Evolutionary conservation across 176 grass and related monocot species (phyloP), one percentile per base, ranked within the genome.

Genomic region (Echinochloa phyllopogon): DNA sequence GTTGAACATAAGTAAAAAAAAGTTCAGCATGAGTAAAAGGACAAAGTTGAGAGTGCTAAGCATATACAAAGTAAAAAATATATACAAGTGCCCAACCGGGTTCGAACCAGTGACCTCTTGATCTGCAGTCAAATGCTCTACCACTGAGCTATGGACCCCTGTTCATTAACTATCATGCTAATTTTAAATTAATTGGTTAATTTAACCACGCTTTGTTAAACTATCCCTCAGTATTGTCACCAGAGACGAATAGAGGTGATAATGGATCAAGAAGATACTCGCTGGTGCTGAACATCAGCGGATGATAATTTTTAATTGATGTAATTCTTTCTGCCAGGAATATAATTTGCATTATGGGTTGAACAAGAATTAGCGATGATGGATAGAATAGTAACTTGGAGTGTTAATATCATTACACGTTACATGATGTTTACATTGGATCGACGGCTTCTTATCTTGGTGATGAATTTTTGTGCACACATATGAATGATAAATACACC

Each of bases 71-170:
- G n/a, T 23, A 3, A 23, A 24, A 59, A 27, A 25, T 10, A 51
- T 33, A 29, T 9, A 17, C 7, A 24, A 90, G 86, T 85, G 92
- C 86, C 83, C 79, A 94, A 94, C 52, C 79, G 65, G 89, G 64
- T 84, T 88, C 86, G 80, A 94, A 94, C 86, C 65, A 49, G 87
- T 89, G 89, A 91, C 81, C 74, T 87, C 73, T 85, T 94, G 89
- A 89, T 91, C 81, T 94, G 89, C 77, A 91, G 92, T 89, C 86
- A 85, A 89, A 82, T 87, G 86, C 84, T 80, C 84, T 91, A 89
- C 81, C 80, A 89, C 80, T 94, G 86, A 91, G 86, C 84, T 87
- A 91, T 91, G 87, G 87, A 91, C 72, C 81, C 77, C 2, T 47
- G 1, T 8, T 50, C 8, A 45, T 10, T 45, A 0, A 8, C 8